Percentiles rank a stretch among this genome's conserved stretches.
phyloP scores from a whole-genome alignment of 306 rosid species.

The Canavalia ensiformis region DNA sequence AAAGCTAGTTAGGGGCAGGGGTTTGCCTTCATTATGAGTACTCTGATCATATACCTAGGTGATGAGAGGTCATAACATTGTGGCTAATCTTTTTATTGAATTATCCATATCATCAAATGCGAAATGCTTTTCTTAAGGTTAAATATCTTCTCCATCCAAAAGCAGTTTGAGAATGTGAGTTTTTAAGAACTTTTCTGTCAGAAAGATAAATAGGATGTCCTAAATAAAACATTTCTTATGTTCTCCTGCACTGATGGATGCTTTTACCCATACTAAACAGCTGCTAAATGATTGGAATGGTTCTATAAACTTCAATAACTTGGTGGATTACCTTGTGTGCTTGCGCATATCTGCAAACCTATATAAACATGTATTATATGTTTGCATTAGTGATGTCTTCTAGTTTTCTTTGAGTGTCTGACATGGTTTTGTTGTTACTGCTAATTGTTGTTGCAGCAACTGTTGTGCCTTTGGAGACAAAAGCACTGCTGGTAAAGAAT shows the following conservation, averaged over 20 bases:
- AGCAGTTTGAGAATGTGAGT: background rate
- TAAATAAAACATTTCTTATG: conserved; percentile 31
- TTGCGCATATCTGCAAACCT: conserved; percentile 21
- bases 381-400: conserved; percentile 24
- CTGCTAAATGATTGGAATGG: conserved; percentile 24
- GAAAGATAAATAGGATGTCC: background rate
- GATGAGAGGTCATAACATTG: background rate
- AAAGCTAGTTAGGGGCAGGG: background rate
- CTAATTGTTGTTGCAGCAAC: conserved; percentile 60
- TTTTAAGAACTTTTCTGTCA: conserved; percentile 27
- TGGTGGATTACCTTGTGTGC: conserved; percentile 14
- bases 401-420: conserved; percentile 42
- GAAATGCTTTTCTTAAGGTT: conserved; percentile 8
- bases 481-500: conserved; percentile 55
- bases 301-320: conserved; percentile 17
- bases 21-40: background rate
- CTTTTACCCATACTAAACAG: background rate
- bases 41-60: background rate
- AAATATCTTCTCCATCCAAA: conserved; percentile 13
- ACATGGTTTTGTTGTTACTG: conserved; percentile 43
- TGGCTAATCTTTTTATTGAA: background rate
- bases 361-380: conserved; percentile 10
- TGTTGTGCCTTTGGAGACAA: conserved; percentile 57
- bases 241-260: conserved; percentile 22
- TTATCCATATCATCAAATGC: background rate